Percentiles rank a stretch among this genome's conserved stretches.
These are phyloP conservation scores for Colletotrichum echinochloae DNA, from an alignment of 2,329 filamentous ascomycete genomes.

Conservation along the genomic window DNA sequence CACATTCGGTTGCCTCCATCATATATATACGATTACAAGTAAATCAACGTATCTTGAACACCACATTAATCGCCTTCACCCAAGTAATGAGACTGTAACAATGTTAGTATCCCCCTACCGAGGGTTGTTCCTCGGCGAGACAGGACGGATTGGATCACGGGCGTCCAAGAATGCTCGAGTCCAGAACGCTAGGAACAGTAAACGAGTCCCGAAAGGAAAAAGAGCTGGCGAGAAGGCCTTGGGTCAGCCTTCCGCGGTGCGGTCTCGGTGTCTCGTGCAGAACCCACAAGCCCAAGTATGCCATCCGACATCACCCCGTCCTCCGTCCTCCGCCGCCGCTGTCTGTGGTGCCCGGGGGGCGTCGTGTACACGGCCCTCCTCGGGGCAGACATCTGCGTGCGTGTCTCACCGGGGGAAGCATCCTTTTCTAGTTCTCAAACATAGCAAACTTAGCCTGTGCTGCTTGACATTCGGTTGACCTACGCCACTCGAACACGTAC, in stretches of 20 bases:
- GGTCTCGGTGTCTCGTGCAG: background rate
- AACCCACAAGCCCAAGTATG: background rate
- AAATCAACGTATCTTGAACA: background rate
- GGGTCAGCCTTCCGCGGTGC: background rate
- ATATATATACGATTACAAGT: background rate
- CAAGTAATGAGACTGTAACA: background rate
- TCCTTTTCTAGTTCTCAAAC: background rate
- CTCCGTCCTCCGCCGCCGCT: background rate
- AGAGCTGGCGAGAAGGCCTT: background rate
- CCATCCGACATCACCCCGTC: background rate
- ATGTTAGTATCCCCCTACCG: too few relatives aligned
- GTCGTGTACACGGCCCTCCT: background rate
- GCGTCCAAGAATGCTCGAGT: background rate
- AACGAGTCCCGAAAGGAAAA: background rate
- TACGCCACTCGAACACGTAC: background rate
- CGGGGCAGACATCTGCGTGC: background rate
- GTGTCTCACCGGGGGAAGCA: rapidly evolving
- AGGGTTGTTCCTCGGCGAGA: background rate
- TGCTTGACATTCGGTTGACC: background rate
- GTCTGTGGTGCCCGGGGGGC: background rate
- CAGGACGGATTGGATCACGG: background rate
- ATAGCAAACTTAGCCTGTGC: background rate
- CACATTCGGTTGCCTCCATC: background rate
- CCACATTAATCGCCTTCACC: too few relatives aligned
- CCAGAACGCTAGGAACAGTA: background rate